Base-by-base conservation (phyloP, 1,284 basidiomycete genomes). In the Termitomyces sp. region DNA sequence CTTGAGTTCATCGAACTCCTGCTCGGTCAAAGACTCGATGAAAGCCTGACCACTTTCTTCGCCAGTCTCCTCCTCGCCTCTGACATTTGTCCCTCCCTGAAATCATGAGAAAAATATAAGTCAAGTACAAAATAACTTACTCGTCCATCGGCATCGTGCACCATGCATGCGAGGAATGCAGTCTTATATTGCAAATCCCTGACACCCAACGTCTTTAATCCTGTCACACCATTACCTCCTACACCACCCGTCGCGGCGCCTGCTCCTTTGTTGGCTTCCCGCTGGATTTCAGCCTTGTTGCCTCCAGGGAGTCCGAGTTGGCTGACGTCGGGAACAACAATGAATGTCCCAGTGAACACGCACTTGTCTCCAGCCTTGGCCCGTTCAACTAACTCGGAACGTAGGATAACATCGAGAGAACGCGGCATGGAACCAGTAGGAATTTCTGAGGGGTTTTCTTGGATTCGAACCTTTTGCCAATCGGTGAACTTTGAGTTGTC, bases 341-440 rank as follows among this genome's bases (percentile, higher is more conserved):
- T 95, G 70, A 99, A 99, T 0, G 93, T 91, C 13, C 97, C 97
- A 3, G 93, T 97, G 67, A 99, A 99, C 39, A 95, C 87, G 69
- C 94, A 97, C 72, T 97, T 98, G 73, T 99, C 97, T 63, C 97
- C 97, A 0, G 97, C 96, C 69, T 99, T 99, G 28, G 96, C 97
- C 19, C 92, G 84, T 68, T 99, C 97, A 26, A 99, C 97, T 59
- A 97, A 82, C 66, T 99, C 97, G 8, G 88, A 87, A 33, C 97
- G 90, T 11, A 99, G 81, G 57, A 99, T 93, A 34, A 99, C 95
- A 67, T 99, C 97, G 49, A 99, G 76, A 19, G 86, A 88, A 35
- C 96, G 84, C n/a, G 95, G 95, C 96, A 98, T 99, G 8, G 89
- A 93, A 1, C 97, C 97, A 0, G 96, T 99, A 0, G 97, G 97